A percentile compares a stretch with the other conserved stretches of the same genome.
phyloP scores from a whole-genome alignment of 2,329 filamentous ascomycete species.

The Cladosporium oxysporum region DNA sequence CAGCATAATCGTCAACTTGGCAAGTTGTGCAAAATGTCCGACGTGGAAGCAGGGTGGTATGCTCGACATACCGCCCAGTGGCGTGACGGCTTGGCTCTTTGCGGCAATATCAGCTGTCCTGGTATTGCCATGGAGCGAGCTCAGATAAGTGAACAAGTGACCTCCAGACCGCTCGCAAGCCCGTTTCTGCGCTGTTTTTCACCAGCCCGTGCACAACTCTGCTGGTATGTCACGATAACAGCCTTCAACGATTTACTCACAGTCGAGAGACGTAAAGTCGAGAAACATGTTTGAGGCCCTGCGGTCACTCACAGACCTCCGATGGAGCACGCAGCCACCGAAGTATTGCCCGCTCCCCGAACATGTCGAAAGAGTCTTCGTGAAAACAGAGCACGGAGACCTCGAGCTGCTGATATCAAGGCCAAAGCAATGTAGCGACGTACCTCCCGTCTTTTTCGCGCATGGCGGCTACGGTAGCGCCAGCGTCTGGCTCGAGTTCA shows the following conservation, averaged over 20 bases:
- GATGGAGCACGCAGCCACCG: conserved; percentile 19
- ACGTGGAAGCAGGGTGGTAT: background rate
- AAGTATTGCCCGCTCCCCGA: conserved; percentile 18
- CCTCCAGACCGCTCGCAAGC: conserved; percentile 5
- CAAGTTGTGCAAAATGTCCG: conserved; percentile 8
- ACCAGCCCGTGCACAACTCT: background rate
- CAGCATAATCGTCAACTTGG: conserved; percentile 2
- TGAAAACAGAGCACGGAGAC: conserved; percentile 44
- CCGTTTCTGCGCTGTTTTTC: background rate
- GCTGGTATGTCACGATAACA: background rate
- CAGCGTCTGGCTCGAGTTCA: conserved; percentile 55
- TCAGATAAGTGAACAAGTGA: background rate
- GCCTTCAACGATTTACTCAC: background rate
- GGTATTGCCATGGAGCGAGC: background rate
- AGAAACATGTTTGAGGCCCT: conserved; percentile 14
- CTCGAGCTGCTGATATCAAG: conserved; percentile 53
- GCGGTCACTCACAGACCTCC: conserved; percentile 14
- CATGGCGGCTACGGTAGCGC: conserved; percentile 59
- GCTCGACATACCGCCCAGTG: conserved; percentile 3
- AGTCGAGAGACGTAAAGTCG: background rate
- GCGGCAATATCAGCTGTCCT: background rate
- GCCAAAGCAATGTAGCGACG: conserved; percentile 35
- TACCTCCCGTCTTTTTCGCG: conserved; percentile 48
- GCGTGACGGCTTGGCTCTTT: background rate
- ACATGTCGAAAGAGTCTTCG: conserved; percentile 19